Percentiles rank a stretch among this genome's conserved stretches.
These are phyloP conservation scores for Hanseniaspora osmophila DNA, from an alignment of 805 yeast genomes.

Conservation along the genomic window DNA sequence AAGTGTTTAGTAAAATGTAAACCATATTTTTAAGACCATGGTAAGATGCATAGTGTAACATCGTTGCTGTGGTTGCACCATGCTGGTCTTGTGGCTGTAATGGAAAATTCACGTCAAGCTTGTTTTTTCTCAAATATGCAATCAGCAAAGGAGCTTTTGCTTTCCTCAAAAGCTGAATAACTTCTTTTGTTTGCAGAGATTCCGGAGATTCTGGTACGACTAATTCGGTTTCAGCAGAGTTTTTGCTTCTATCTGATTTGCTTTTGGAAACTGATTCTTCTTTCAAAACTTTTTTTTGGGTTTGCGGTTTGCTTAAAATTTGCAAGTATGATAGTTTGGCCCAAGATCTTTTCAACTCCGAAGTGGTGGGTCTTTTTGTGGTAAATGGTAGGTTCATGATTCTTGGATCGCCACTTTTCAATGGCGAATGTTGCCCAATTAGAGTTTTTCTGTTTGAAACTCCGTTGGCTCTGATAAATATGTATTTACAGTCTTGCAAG, in stretches of 20 bases:
- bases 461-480: conserved; percentile 75
- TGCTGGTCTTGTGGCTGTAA: conserved; percentile 43
- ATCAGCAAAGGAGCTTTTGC: conserved; percentile 66
- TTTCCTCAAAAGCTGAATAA: conserved; percentile 47
- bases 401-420: conserved; percentile 41
- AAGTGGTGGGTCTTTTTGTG: conserved; percentile 71
- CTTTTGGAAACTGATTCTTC: conserved; percentile 4
- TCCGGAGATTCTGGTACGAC: conserved; percentile 14
- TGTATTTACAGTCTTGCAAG: conserved; percentile 47
- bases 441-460: conserved; percentile 48
- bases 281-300: conserved; percentile 14
- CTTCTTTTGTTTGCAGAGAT: conserved; percentile 36
- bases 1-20: conserved; percentile 37
- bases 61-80: conserved; percentile 43
- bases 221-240: conserved; percentile 15
- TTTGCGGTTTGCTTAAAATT: conserved; percentile 40
- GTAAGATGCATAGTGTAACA: conserved; percentile 65
- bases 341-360: conserved; percentile 80
- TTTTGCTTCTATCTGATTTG: conserved; percentile 10
- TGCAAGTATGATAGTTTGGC: conserved; percentile 50
- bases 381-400: conserved; percentile 72
- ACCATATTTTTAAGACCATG: conserved; percentile 57
- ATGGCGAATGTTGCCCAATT: conserved; percentile 44
- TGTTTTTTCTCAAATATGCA: conserved; percentile 44
- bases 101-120: conserved; percentile 35